Percentiles rank a stretch among this genome's conserved stretches.
These are phyloP conservation scores for Cymbopogon citratus DNA, from an alignment of 176 grass and related monocot genomes.

Conservation along the genomic window DNA sequence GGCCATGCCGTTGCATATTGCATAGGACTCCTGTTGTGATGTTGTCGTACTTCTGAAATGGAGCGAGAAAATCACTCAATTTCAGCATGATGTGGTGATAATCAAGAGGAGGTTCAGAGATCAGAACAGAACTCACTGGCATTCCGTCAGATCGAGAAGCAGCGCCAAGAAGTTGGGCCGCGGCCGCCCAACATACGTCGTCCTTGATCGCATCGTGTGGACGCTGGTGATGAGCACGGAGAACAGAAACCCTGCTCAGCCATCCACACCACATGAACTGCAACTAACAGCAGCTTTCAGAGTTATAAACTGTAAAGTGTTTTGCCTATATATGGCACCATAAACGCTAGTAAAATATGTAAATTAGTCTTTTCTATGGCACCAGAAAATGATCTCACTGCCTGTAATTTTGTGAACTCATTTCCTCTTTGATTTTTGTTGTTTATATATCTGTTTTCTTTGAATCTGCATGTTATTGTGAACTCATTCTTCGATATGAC, in stretches of 20 bases:
- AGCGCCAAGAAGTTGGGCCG: slow-evolving; percentile 43
- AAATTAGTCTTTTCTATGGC: too few relatives aligned
- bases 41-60: slow-evolving; percentile 12
- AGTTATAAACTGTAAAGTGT: too few relatives aligned
- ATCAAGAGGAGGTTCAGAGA: background rate
- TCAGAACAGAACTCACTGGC: background rate
- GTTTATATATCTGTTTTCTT: too few relatives aligned
- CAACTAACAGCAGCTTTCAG: too few relatives aligned
- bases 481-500: too few relatives aligned
- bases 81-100: background rate
- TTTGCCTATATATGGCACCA: too few relatives aligned
- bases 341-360: too few relatives aligned
- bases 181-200: slow-evolving; percentile 40
- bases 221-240: slow-evolving; percentile 34
- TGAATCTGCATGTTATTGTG: too few relatives aligned
- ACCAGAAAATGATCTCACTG: too few relatives aligned
- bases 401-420: too few relatives aligned
- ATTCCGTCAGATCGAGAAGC: slow-evolving; percentile 42
- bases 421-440: too few relatives aligned
- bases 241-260: slow-evolving; percentile 33
- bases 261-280: too few relatives aligned
- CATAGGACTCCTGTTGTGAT: slow-evolving; percentile 22
- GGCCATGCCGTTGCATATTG: background rate
- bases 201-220: slow-evolving; percentile 41
- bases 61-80: background rate